Conservation (phyloP, 2,329 filamentous ascomycete genomes). For the Chaetothyriales sp. region DNA sequence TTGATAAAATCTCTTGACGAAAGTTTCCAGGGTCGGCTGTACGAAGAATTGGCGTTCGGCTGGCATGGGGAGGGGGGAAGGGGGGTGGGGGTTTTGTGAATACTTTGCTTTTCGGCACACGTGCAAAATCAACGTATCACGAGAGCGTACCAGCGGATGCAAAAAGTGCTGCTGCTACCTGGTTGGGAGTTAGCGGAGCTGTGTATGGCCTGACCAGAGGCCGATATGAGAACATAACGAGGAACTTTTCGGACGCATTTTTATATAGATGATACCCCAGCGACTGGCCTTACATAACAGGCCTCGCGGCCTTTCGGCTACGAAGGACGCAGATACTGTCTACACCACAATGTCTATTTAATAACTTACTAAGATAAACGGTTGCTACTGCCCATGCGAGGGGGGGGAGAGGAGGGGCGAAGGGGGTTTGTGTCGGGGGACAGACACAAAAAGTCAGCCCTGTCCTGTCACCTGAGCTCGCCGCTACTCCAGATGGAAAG, state of each 20-base stretch:
- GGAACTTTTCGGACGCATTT: background rate
- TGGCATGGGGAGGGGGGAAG: background rate
- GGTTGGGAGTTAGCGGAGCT: background rate
- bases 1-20: background rate
- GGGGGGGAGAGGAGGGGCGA: too few relatives aligned
- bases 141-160: background rate
- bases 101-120: background rate
- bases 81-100: too few relatives aligned
- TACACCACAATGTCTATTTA: background rate
- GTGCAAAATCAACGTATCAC: background rate
- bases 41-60: background rate
- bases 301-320: background rate
- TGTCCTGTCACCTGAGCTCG: background rate
- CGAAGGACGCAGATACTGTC: background rate
- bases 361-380: background rate
- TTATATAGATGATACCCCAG: background rate
- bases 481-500: background rate
- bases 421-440: too few relatives aligned
- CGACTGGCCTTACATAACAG: background rate
- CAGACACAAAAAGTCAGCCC: background rate
- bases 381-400: background rate
- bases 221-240: background rate
- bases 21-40: background rate
- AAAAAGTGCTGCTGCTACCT: background rate
- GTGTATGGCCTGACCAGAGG: background rate